A percentile compares a stretch with the other conserved stretches of the same genome.
These are phyloP conservation scores for Fraxinus nigra DNA, from an alignment of 305 asterid genomes.

Conservation along the genomic window DNA sequence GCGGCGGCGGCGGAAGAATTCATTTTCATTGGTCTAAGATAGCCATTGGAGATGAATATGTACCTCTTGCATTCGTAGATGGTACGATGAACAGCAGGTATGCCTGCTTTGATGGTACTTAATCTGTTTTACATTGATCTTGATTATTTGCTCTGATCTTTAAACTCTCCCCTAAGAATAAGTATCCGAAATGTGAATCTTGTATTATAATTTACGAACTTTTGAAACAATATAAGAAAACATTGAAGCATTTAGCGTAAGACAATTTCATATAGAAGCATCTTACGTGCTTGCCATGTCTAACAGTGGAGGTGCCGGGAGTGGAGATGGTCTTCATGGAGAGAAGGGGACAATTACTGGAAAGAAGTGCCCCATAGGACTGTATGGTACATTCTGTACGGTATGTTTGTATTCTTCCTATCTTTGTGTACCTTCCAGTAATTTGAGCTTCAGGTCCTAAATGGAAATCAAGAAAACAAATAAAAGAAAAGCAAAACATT, in stretches of 20 bases:
- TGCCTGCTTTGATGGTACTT: constrained; percentile 10
- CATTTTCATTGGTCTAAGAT: constrained; percentile 95
- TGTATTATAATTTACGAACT: background rate
- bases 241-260: constrained; percentile 9
- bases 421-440: constrained; percentile 25
- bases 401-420: constrained; percentile 54
- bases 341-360: constrained; percentile 91
- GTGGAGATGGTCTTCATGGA: constrained; percentile 71
- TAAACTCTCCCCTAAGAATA: background rate
- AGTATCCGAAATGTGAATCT: background rate
- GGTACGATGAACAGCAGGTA: constrained; percentile 72
- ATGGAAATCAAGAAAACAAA: constrained; percentile 17
- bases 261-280: constrained; percentile 14
- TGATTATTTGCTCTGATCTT: constrained; percentile 5
- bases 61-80: constrained; percentile 75
- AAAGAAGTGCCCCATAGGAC: constrained; percentile 89
- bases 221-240: constrained; percentile 4
- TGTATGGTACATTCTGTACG: constrained; percentile 87
- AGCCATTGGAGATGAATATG: constrained; percentile 69
- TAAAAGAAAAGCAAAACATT: constrained; percentile 15
- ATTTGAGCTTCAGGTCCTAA: constrained; percentile 20
- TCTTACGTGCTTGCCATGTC: constrained; percentile 29
- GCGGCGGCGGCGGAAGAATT: constrained; percentile 97
- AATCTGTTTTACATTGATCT: background rate
- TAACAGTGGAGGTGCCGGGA: constrained; percentile 83